phyloP scores from a whole-genome alignment of 2,329 filamentous ascomycete species.

The Aspergillus tubingensis region DNA sequence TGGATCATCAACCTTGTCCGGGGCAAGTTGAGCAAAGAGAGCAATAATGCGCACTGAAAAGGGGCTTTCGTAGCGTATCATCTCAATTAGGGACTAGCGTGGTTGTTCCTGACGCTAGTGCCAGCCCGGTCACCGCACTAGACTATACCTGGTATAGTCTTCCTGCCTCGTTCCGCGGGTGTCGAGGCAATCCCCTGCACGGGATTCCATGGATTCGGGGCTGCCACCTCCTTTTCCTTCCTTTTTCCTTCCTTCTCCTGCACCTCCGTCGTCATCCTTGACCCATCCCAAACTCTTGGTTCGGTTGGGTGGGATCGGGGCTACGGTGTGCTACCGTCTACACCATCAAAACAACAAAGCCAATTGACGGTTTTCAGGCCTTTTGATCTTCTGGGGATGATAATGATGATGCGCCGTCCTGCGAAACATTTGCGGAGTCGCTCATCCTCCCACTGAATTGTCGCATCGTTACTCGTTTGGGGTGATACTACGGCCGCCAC shows the following conservation, averaged over 20 bases:
- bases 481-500: slow-evolving; percentile 9
- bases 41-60: not conserved
- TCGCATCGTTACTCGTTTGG: slow-evolving; percentile 23
- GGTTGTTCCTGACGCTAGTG: slow-evolving; percentile 12
- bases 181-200: slow-evolving; percentile 10
- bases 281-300: not conserved
- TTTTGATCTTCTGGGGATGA: too few relatives aligned
- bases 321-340: not conserved
- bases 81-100: slow-evolving; percentile 11
- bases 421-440: not conserved
- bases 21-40: not conserved
- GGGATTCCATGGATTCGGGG: slow-evolving; percentile 7
- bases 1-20: not conserved
- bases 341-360: not conserved
- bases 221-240: slow-evolving; percentile 10
- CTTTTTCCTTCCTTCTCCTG: not conserved
- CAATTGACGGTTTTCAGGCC: too few relatives aligned
- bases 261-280: not conserved
- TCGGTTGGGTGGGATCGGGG: not conserved
- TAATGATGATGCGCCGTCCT: too few relatives aligned
- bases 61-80: not conserved
- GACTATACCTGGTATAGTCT: slow-evolving; percentile 2
- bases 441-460: slow-evolving; percentile 2
- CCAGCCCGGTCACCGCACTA: not conserved
- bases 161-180: slow-evolving; percentile 15